phyloP scores from a whole-genome alignment of 768 basidiomycete species.

The Myochromella boudieri region DNA sequence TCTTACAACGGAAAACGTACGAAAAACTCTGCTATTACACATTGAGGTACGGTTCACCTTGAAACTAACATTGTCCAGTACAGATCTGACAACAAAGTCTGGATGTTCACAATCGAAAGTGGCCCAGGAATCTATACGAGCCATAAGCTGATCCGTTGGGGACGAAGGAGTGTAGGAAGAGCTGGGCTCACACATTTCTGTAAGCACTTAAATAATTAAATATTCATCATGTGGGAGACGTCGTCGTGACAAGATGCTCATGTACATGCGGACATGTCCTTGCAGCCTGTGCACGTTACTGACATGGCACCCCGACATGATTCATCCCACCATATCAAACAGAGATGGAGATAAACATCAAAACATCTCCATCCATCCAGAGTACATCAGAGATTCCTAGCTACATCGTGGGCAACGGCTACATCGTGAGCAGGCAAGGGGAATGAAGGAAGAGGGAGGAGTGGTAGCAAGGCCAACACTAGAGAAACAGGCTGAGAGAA shows the following conservation, averaged over 20 bases:
- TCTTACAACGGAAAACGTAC: slow-evolving; percentile 36
- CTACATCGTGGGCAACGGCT: slow-evolving; percentile 22
- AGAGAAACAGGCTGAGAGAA: slow-evolving; percentile 31
- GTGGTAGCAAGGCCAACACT: slow-evolving; percentile 32
- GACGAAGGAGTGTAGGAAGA: too few species aligned
- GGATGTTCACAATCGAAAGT: slow-evolving; percentile 46
- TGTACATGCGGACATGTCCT: slow-evolving; percentile 4
- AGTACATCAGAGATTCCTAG: slow-evolving; percentile 36
- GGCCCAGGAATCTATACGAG: slow-evolving; percentile 27
- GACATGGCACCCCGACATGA: slow-evolving; percentile 9
- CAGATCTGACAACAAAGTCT: slow-evolving; percentile 57
- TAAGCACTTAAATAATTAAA: slow-evolving; percentile 1
- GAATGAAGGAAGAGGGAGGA: slow-evolving; percentile 23
- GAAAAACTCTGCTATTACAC: slow-evolving; percentile 59
- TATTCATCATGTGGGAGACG: neutral
- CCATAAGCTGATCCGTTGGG: neutral
- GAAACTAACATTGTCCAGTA: slow-evolving; percentile 50
- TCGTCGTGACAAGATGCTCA: slow-evolving; percentile 1
- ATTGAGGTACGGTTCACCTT: slow-evolving; percentile 49
- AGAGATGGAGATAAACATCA: slow-evolving; percentile 24
- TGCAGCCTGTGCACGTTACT: slow-evolving; percentile 12
- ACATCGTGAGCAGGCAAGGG: slow-evolving; percentile 22
- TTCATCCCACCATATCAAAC: slow-evolving; percentile 28
- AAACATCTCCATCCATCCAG: slow-evolving; percentile 30
- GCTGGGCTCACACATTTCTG: neutral